Conservation (phyloP, 164 flowering plant species). For the Aristolochia fimbriata region DNA sequence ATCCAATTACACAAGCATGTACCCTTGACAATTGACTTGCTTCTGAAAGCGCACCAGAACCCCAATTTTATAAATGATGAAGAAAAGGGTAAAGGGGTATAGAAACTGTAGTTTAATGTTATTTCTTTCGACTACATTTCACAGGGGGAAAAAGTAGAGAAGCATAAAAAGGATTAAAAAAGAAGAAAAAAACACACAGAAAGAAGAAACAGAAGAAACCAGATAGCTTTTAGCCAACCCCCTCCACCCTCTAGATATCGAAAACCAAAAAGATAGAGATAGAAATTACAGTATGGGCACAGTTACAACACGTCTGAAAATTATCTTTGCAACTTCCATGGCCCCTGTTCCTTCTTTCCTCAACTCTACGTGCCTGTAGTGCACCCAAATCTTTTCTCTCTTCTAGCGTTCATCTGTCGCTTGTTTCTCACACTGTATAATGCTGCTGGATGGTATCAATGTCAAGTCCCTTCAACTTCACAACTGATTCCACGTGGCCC, state of each 20-base stretch:
- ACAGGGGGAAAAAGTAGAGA: too few species aligned
- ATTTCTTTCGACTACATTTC: neutral
- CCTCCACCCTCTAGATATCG: neutral
- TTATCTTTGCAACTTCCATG: neutral
- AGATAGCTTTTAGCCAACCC: too few species aligned
- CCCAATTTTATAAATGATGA: neutral
- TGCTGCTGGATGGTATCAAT: conserved; percentile 70
- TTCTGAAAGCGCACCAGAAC: neutral
- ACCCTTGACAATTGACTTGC: neutral
- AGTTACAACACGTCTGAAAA: neutral
- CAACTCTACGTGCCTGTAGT: neutral
- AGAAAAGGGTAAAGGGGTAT: neutral
- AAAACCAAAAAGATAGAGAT: neutral
- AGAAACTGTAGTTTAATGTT: neutral
- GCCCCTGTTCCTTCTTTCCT: neutral
- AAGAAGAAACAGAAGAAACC: too few species aligned
- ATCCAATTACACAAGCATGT: too few species aligned
- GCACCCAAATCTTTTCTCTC: neutral
- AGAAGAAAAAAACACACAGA: too few species aligned
- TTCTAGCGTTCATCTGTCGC: neutral
- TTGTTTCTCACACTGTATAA: conserved; percentile 40
- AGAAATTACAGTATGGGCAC: neutral
- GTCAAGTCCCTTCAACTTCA: conserved; percentile 66
- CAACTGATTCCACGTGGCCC: conserved; percentile 76
- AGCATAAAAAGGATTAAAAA: too few species aligned